Conservation (phyloP, 495 filamentous ascomycete species). For the Aspergillus sclerotiicarbonarius region DNA sequence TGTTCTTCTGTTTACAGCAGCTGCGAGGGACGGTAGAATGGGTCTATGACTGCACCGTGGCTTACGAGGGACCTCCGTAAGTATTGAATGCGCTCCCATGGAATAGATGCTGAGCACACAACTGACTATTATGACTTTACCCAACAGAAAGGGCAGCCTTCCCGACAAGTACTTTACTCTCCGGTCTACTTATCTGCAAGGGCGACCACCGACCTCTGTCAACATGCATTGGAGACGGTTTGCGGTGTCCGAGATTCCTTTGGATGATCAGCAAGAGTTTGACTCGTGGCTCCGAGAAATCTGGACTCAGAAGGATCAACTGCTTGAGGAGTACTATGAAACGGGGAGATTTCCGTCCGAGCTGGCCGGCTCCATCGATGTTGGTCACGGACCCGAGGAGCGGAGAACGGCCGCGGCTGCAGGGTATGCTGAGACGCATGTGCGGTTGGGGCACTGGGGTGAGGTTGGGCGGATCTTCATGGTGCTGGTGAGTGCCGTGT, state of each 20-base stretch:
- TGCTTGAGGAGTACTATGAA: constrained; percentile 57
- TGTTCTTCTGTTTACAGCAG: constrained; percentile 63
- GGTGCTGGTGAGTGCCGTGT: constrained; percentile 36
- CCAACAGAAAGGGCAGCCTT: constrained; percentile 53
- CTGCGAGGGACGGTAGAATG: constrained; percentile 59
- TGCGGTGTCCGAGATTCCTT: constrained; percentile 54
- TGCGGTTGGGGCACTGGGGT: constrained; percentile 48
- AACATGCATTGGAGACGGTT: constrained; percentile 72
- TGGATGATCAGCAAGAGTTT: constrained; percentile 56
- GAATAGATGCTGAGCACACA: neutral
- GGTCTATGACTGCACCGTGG: constrained; percentile 68
- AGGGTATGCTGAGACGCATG: constrained; percentile 60
- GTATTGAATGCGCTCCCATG: constrained; percentile 21
- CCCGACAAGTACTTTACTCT: constrained; percentile 68
- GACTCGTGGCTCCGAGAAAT: constrained; percentile 56
- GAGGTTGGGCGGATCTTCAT: constrained; percentile 59
- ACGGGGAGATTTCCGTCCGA: constrained; percentile 62
- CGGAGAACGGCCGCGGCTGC: constrained; percentile 35
- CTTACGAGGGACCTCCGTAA: constrained; percentile 68
- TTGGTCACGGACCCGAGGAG: constrained; percentile 29
- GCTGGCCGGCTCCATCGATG: constrained; percentile 44
- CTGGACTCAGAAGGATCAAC: constrained; percentile 63
- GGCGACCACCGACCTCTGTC: constrained; percentile 65
- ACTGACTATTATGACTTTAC: constrained; percentile 5
- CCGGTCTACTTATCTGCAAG: constrained; percentile 60